Evolutionary conservation across 2,329 filamentous ascomycete species (phyloP).

Genomic region (Paecilomyces niveus): DNA sequence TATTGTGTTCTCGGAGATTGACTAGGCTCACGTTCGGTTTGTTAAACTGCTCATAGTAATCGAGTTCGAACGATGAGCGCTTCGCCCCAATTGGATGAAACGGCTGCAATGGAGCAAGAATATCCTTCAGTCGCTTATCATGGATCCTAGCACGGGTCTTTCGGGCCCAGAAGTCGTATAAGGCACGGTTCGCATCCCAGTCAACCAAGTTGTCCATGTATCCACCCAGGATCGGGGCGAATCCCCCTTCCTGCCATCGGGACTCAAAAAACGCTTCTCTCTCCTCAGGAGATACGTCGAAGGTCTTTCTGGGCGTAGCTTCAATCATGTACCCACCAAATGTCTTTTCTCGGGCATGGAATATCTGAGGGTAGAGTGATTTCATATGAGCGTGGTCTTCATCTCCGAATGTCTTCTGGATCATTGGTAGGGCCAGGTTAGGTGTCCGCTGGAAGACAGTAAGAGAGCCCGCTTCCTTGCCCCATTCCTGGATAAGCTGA

Average conservation of each 20-base stretch:
- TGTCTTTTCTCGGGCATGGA: conserved; percentile 33
- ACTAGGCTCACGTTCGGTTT: conserved; percentile 41
- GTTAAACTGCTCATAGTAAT: conserved; percentile 46
- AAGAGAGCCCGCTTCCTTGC: conserved; percentile 46
- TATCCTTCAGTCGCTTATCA: conserved; percentile 42
- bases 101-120: conserved; percentile 47
- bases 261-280: conserved; percentile 45
- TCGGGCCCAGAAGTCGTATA: conserved; percentile 50
- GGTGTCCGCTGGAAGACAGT: conserved; percentile 61
- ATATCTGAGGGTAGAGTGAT: conserved; percentile 45
- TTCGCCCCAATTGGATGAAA: conserved; percentile 52
- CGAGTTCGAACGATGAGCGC: conserved; percentile 41
- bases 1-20: conserved; percentile 37
- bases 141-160: conserved; percentile 46
- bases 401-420: conserved; percentile 42
- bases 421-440: conserved; percentile 59
- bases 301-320: conserved; percentile 48
- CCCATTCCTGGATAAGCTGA: conserved; percentile 54
- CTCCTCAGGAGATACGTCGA: conserved; percentile 46
- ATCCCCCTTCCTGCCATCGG: conserved; percentile 47
- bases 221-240: conserved; percentile 46
- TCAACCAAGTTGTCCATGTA: conserved; percentile 45
- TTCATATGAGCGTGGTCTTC: conserved; percentile 44
- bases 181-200: conserved; percentile 45
- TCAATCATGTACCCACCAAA: conserved; percentile 57